Evolutionary conservation across 2,329 filamentous ascomycete species (phyloP), one percentile per base, ranked within the genome.

Genomic region (Colletotrichum cuscutae): DNA sequence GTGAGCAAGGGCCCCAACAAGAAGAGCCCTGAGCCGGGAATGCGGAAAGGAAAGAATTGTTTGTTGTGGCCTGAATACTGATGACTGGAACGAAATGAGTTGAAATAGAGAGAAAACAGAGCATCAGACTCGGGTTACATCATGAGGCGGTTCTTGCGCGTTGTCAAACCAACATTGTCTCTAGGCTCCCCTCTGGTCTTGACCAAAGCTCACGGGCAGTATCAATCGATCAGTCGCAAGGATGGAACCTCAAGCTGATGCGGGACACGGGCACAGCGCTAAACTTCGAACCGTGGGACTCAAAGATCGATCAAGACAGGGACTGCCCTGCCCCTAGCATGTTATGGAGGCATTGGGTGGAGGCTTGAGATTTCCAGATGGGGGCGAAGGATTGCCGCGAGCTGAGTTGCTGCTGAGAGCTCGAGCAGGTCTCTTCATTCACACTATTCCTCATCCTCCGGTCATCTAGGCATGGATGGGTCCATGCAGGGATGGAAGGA

Each of bases 201-300:
- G 35, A 62, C 37, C 4, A 28, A 28, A 42, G 42, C 32, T 37
- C 37, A 64, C 63, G 37, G 37, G 37, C 37, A 42, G 37, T 52
- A 58, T 68, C 57, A 61, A 49, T 49, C 19, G 46, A 35, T 37
- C 65, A 32, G 42, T 52, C 59, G 42, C 12, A 32, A 32, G 35
- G 37, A 35, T 57, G 68, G 49, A 13, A 22, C 62, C 24, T 64
- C 35, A 28, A 64, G 26, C 54, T 53, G 54, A 56, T 32, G 57
- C 15, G 35, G 58, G 56, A 71, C 57, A 61, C 64, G 53, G 64
- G 52, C 64, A 49, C 26, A 53, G 61, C 64, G 68, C 68, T 57
- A 71, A 68, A 35, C 53, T 28, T 71, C 68, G 63, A 71, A 71
- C 57, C 28, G 57, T 68, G 57, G 65, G 59, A 65, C 68, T 32